These are phyloP conservation scores for Dissophora ornata DNA, from an alignment of 192 early-diverging fungal genomes.

Conservation along the genomic window DNA sequence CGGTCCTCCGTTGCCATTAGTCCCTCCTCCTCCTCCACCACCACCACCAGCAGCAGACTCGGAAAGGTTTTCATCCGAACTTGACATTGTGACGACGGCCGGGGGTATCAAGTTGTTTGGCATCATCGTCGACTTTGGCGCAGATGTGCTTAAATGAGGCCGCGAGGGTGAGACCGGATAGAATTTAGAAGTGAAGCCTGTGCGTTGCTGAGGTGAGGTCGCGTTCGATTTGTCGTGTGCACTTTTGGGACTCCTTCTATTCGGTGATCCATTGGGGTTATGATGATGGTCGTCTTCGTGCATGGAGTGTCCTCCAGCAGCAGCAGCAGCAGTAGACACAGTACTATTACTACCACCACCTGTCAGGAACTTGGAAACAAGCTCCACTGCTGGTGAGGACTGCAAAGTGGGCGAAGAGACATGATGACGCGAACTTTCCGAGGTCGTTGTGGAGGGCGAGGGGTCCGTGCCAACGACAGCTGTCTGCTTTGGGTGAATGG, in stretches of 20 bases:
- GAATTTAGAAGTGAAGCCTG: slow-evolving; percentile 42
- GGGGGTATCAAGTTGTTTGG: slow-evolving; percentile 41
- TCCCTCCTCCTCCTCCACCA: not conserved
- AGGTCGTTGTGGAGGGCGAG: not conserved
- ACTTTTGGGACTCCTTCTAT: not conserved
- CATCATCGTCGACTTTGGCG: slow-evolving; percentile 31
- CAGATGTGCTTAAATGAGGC: slow-evolving; percentile 38
- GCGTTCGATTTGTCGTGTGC: slow-evolving; percentile 25
- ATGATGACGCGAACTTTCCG: slow-evolving; percentile 10
- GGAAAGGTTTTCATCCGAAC: slow-evolving; percentile 20
- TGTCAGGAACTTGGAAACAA: slow-evolving; percentile 33
- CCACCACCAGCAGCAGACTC: not conserved
- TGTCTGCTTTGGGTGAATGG: slow-evolving; percentile 24
- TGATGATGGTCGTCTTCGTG: slow-evolving; percentile 27
- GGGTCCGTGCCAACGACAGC: slow-evolving; percentile 14
- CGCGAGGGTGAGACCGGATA: slow-evolving; percentile 36
- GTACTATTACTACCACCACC: not conserved
- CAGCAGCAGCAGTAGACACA: no score
- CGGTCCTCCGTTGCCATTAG: no score
- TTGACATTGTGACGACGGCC: slow-evolving; percentile 35
- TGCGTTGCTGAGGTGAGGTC: slow-evolving; percentile 39
- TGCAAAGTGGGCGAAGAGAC: slow-evolving; percentile 21
- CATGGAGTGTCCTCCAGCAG: not conserved
- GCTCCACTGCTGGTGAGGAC: slow-evolving; percentile 36
- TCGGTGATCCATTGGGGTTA: slow-evolving; percentile 12